Evolutionary conservation across 345 rosid genomes (phyloP).

Genomic region (Abelmoschus esculentus): DNA sequence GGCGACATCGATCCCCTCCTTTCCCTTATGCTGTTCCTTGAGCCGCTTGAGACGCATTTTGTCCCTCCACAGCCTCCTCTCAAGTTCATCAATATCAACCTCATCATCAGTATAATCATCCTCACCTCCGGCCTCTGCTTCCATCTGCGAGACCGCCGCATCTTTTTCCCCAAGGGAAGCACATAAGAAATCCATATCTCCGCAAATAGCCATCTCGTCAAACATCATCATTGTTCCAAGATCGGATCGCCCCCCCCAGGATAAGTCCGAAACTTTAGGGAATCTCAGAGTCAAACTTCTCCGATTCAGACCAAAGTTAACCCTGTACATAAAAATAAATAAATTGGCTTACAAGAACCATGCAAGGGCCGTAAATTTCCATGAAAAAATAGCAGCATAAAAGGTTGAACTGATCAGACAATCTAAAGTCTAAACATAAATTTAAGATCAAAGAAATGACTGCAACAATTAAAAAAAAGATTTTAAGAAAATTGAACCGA

Average conservation of each 20-base stretch:
- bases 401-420: background rate
- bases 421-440: background rate
- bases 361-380: background rate
- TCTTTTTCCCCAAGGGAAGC: constrained; percentile 37
- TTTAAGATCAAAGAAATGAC: background rate
- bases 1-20: constrained; percentile 42
- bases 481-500: too few species aligned
- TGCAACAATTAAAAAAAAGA: too few species aligned
- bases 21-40: constrained; percentile 53
- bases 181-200: constrained; percentile 67
- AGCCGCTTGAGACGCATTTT: constrained; percentile 59
- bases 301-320: background rate
- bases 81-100: constrained; percentile 66
- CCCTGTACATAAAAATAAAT: background rate
- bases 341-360: background rate
- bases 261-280: background rate
- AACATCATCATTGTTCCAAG: constrained; percentile 41
- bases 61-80: constrained; percentile 77
- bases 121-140: constrained; percentile 38
- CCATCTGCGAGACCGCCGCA: constrained; percentile 34
- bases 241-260: background rate
- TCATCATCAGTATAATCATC: constrained; percentile 69
- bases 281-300: background rate
- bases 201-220: constrained; percentile 71
- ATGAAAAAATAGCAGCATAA: background rate